Evolutionary conservation across 2,329 filamentous ascomycete genomes (phyloP).

Genomic region (Xylaria sp.): DNA sequence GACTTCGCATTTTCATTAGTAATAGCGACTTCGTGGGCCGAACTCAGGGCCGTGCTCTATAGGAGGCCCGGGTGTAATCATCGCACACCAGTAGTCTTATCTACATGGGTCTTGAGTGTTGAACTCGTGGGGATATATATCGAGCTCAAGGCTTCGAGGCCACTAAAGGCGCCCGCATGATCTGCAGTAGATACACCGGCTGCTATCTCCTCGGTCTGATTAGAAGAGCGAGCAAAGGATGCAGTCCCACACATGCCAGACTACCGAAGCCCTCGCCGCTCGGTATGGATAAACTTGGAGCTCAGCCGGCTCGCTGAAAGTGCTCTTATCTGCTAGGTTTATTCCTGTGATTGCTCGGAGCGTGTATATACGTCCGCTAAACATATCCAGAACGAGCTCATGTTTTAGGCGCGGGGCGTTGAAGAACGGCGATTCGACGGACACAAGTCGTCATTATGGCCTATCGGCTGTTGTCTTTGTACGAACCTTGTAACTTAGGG

Average conservation of each 20-base stretch:
- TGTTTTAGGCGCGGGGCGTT: background rate
- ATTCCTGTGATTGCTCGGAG: background rate
- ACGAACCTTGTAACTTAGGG: background rate
- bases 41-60: background rate
- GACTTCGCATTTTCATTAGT: background rate
- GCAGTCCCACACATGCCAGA: background rate
- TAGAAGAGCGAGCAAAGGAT: background rate
- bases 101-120: background rate
- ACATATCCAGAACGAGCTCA: background rate
- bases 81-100: background rate
- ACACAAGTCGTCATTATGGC: background rate
- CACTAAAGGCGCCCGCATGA: background rate
- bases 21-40: background rate
- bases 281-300: background rate
- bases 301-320: background rate
- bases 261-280: background rate
- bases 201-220: background rate
- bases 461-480: background rate
- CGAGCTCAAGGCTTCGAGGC: conserved; percentile 3
- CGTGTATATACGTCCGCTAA: background rate
- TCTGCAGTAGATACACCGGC: background rate
- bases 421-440: background rate
- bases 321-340: background rate
- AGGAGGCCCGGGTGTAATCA: background rate
- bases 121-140: conserved; percentile 13